Percentiles rank a stretch among this genome's conserved stretches.
phyloP scores from a whole-genome alignment of 2,329 filamentous ascomycete species.

The Ramularia endophylla region DNA sequence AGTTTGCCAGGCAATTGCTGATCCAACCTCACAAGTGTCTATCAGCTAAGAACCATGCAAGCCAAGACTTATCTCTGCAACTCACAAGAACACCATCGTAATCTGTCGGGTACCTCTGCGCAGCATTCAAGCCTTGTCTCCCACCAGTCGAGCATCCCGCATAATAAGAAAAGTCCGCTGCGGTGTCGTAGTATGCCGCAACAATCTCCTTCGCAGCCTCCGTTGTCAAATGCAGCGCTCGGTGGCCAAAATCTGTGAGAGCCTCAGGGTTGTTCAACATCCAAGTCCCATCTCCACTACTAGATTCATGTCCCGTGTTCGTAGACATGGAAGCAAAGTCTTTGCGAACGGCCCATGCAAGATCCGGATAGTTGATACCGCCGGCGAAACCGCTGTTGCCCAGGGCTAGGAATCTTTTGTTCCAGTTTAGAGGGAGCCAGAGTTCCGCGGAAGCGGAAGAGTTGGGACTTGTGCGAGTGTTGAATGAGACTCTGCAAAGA shows the following conservation, averaged over 20 bases:
- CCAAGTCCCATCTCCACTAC: conserved; percentile 19
- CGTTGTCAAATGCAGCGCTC: conserved; percentile 22
- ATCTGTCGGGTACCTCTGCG: conserved; percentile 40
- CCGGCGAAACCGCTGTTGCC: conserved; percentile 41
- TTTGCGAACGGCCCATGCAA: conserved; percentile 32
- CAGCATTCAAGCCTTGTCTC: conserved; percentile 39
- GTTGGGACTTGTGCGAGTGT: conserved; percentile 3
- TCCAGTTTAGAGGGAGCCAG: conserved; percentile 16
- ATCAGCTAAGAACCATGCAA: too few relatives aligned
- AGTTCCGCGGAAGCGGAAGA: conserved; percentile 6
- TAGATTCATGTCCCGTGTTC: conserved; percentile 36
- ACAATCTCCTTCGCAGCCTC: conserved; percentile 25
- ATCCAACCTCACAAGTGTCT: too few relatives aligned
- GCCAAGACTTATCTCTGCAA: too few relatives aligned
- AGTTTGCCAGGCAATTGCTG: too few relatives aligned
- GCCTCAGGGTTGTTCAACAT: conserved; percentile 25
- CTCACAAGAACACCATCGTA: conserved; percentile 44
- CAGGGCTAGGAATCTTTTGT: conserved; percentile 26
- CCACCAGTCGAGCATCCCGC: conserved; percentile 43
- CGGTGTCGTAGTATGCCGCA: conserved; percentile 31
- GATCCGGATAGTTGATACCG: conserved; percentile 41
- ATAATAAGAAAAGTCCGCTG: conserved; percentile 38
- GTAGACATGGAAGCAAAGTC: conserved; percentile 39
- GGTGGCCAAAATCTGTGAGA: conserved; percentile 25
- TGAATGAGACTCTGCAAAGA: conserved; percentile 10